Conservation (phyloP, 331 rosid species). For the Quercus phellos region DNA sequence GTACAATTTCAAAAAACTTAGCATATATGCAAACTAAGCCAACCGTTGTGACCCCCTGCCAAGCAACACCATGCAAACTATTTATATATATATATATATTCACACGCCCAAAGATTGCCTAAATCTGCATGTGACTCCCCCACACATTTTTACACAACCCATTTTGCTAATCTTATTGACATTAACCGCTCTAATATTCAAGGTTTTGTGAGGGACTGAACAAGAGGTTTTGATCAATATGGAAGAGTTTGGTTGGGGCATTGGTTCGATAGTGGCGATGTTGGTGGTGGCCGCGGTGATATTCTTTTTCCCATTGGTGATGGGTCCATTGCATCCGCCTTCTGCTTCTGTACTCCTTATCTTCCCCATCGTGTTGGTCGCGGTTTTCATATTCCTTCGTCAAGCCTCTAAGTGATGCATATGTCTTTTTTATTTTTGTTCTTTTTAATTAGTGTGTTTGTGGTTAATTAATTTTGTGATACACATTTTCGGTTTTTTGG, state of each 20-base stretch:
- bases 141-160: too few species aligned
- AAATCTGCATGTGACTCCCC: background rate
- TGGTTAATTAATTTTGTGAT: background rate
- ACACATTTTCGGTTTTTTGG: background rate
- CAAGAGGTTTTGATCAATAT: background rate
- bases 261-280: background rate
- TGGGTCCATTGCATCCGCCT: constrained; percentile 20
- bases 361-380: background rate
- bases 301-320: constrained; percentile 12
- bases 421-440: background rate
- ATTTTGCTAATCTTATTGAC: too few species aligned
- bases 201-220: too few species aligned
- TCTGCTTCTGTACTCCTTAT: background rate
- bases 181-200: too few species aligned
- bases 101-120: background rate
- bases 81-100: background rate
- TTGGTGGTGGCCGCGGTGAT: constrained; percentile 10
- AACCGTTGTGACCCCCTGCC: background rate
- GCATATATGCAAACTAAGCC: background rate
- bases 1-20: background rate
- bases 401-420: background rate
- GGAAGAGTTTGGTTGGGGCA: background rate
- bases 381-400: background rate
- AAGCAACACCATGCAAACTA: constrained; percentile 9
- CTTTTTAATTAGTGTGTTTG: background rate